Evolutionary conservation across 345 rosid species (phyloP), one percentile per base, ranked within the genome.

Genomic region (Rhizophora apiculata): DNA sequence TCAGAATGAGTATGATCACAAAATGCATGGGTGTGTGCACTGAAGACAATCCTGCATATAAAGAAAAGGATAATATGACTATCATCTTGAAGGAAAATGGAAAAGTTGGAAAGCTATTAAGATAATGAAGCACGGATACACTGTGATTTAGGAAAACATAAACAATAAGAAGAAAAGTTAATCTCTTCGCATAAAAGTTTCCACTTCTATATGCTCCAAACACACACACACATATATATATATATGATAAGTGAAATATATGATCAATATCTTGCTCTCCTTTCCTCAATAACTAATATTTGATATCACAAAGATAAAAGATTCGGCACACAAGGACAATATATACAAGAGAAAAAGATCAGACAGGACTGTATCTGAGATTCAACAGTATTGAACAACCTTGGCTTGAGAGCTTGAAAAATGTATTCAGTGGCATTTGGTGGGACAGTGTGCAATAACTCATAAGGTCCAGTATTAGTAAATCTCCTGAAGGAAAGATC

Each of bases 321-420:
- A 8, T 37, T 48, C 61, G 37, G 22, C 46, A 43, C 36, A 59
- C 5, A 43, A 68, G 2, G 13, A 4, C 24, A 52, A 9, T 0
- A 27, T 2, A 31, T 6, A 27, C 11, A 55, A 60, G 31, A 34
- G 8, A 29, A 71, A 46, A 60, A 32, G 16, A 24, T 34, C 51
- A 70, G 18, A 34, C 58, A 60, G 20, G 59, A 68, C 62, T 37
- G 60, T 6, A 43, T 43, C 16, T 18, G 15, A 43, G 49, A 43
- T 43, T 43, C 49, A 43, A 43, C 18, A 13, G 15, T 15, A 43
- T 43, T 43, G 49, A 65, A 72, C 64, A 82, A 84, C 93, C 87
- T 84, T 72, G 89, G 90, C 63, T 81, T 86, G 67, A 86, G 88
- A 70, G 88, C 88, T 66, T 83, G 90, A 73, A 88, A 80, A 73